phyloP scores from a whole-genome alignment of 208 protist species.

The Acanthamoeba sp. region DNA sequence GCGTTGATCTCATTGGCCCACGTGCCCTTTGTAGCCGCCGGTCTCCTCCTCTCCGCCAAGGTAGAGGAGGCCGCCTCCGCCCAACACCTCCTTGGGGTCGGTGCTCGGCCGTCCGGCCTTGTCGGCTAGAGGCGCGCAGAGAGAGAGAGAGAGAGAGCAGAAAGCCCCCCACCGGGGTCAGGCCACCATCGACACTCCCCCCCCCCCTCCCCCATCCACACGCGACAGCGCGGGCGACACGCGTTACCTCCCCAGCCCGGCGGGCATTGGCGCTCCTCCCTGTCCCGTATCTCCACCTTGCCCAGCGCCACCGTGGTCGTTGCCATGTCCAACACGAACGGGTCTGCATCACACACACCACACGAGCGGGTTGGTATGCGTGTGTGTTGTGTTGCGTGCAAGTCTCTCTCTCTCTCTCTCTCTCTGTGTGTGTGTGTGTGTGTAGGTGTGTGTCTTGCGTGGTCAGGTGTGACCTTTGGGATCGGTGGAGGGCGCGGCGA shows the following conservation, averaged over 20 bases:
- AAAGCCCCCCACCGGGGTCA: too few relatives aligned
- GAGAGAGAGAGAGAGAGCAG: not conserved
- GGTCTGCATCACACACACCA: slow-evolving; percentile 56
- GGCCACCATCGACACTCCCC: too few relatives aligned
- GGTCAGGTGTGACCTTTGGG: slow-evolving; percentile 35
- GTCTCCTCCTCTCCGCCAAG: slow-evolving; percentile 77
- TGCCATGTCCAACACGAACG: slow-evolving; percentile 81
- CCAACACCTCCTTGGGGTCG: slow-evolving; percentile 41
- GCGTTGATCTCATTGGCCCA: too few relatives aligned
- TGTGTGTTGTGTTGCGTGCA: too few relatives aligned
- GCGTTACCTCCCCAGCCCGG: slow-evolving; percentile 77
- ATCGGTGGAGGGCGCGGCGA: slow-evolving; percentile 83
- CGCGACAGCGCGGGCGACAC: not conserved
- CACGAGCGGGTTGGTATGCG: too few relatives aligned
- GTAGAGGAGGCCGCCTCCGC: slow-evolving; percentile 25
- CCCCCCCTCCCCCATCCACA: not conserved
- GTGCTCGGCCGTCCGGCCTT: slow-evolving; percentile 57
- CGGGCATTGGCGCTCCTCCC: slow-evolving; percentile 67
- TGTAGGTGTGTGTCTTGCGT: not conserved
- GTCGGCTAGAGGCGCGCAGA: slow-evolving; percentile 50
- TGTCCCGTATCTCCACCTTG: slow-evolving; percentile 79
- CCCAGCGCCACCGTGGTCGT: slow-evolving; percentile 81
- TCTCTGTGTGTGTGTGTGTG: not conserved
- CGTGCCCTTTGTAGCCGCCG: slow-evolving; percentile 85
- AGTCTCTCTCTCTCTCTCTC: too few relatives aligned